Evolutionary conservation across 2,329 filamentous ascomycete genomes (phyloP), one percentile per base, ranked within the genome.

Genomic region (Colletotrichum sp.): DNA sequence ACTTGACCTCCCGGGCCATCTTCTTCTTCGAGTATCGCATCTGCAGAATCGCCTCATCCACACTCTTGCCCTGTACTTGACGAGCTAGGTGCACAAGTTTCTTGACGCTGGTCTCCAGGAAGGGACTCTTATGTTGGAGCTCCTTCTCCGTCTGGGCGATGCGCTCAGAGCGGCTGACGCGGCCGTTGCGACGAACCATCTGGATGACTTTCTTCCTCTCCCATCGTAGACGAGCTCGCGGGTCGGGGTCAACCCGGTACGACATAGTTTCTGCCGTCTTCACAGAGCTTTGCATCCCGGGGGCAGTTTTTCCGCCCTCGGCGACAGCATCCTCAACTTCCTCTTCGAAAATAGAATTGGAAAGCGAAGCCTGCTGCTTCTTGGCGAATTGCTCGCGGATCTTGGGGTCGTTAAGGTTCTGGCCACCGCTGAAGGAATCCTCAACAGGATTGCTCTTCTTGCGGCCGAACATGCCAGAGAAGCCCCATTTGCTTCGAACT

Each of bases 21-120:
- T 96, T 96, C 91, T 99, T 99, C 89, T 95, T 95, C 84, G 94
- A 96, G 88, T 96, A 99, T 72, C 93, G 92, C 95, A 99, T 98
- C 89, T 99, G 97, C 71, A 95, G 87, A 79, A 99, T 95, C 16
- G 97, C 97, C 44, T 99, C 96, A 74, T 98, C 95, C 77, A 99
- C 89, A n/a, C 93, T 93, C 90, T 98, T 99, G 79, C 97, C 97
- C 3, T 93, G 90, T 82, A 99, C 97, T 87, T 99, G 97, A 71
- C 94, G 92, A 28, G 96, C 93, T 66, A 99, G 87, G 80, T 95
- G 93, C 68, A 94, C 93, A 71, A 99, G 90, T 88, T 99, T 99
- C 92, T 99, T 99, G 78, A 95, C 89, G 65, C 93, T 95, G 4
- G 97, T 98, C 81, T 96, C 93, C 83, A 98, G 90, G 79, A 91